Conservation (phyloP, 352 stramenopile genomes). For the Saprolegnia diclina region DNA sequence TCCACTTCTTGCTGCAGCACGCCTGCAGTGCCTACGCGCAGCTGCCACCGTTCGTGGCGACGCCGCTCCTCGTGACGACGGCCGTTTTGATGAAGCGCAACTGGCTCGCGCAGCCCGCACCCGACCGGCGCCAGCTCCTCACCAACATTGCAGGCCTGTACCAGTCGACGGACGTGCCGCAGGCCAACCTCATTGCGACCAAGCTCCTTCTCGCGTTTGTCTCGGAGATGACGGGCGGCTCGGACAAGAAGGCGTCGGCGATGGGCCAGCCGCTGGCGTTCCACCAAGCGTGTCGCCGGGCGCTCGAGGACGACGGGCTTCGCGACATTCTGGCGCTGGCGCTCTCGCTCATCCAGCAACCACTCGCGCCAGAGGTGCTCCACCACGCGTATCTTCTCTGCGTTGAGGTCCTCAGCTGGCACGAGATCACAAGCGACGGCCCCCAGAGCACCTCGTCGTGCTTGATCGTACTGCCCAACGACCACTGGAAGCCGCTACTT, state of each 20-base stretch:
- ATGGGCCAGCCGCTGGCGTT: slow-evolving; percentile 82
- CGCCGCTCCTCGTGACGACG: slow-evolving; percentile 57
- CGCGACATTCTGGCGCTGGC: slow-evolving; percentile 57
- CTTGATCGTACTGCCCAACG: slow-evolving; percentile 36
- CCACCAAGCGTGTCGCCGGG: slow-evolving; percentile 63
- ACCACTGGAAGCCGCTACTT: slow-evolving; percentile 57
- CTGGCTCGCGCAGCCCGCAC: slow-evolving; percentile 59
- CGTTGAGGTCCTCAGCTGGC: slow-evolving; percentile 77
- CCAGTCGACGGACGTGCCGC: slow-evolving; percentile 34
- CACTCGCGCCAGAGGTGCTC: slow-evolving; percentile 52
- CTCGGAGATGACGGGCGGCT: slow-evolving; percentile 78
- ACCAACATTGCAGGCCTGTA: slow-evolving; percentile 43
- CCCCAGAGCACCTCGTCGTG: neutral
- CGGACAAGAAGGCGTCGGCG: slow-evolving; percentile 47
- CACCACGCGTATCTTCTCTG: slow-evolving; percentile 69
- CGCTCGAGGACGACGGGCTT: slow-evolving; percentile 51
- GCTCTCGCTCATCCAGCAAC: slow-evolving; percentile 60
- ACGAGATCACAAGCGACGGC: slow-evolving; percentile 25
- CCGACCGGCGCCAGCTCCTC: slow-evolving; percentile 51
- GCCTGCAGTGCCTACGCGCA: slow-evolving; percentile 29
- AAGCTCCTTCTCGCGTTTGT: slow-evolving; percentile 83
- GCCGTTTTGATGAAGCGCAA: slow-evolving; percentile 75
- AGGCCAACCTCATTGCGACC: slow-evolving; percentile 43
- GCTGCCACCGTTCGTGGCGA: slow-evolving; percentile 55
- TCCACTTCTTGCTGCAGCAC: slow-evolving; percentile 69